A percentile compares a stretch with the other conserved stretches of the same genome.
phyloP scores from a whole-genome alignment of 2,329 filamentous ascomycete genomes.

The Hyphodiscus sp. region DNA sequence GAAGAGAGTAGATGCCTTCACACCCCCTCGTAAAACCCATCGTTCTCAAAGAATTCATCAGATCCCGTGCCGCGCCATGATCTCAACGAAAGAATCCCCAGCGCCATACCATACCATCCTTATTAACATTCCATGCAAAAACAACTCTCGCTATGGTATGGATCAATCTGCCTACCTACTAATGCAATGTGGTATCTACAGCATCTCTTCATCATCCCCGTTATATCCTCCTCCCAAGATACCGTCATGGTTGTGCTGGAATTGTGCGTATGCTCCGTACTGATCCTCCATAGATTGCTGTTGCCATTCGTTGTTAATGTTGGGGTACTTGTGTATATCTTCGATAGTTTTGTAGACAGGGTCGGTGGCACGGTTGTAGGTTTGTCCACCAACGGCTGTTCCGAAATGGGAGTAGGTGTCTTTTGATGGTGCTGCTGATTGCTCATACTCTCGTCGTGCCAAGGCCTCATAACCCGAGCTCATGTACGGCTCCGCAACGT shows the following conservation, averaged over 20 bases:
- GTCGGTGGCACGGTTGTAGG: conserved; percentile 54
- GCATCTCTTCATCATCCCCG: conserved; percentile 30
- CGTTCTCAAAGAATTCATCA: neutral
- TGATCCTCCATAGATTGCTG: conserved; percentile 29
- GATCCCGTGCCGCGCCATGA: conserved; percentile 2
- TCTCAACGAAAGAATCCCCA: neutral
- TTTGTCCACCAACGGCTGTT: conserved; percentile 31
- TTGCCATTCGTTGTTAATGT: conserved; percentile 23
- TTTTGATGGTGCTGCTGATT: conserved; percentile 36
- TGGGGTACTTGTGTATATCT: conserved; percentile 21
- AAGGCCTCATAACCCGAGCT: conserved; percentile 69
- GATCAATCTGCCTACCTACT: conserved; percentile 20
- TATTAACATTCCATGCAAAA: conserved; percentile 1
- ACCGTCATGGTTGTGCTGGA: conserved; percentile 17
- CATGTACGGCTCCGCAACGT: conserved; percentile 62
- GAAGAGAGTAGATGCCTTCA: conserved; percentile 26
- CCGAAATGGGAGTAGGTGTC: conserved; percentile 41
- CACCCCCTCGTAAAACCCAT: conserved; percentile 6
- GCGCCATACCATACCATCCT: neutral
- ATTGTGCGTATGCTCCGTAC: conserved; percentile 21
- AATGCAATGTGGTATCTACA: conserved; percentile 25
- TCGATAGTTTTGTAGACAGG: conserved; percentile 51
- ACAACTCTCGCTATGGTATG: conserved; percentile 13
- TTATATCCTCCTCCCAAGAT: conserved; percentile 12
- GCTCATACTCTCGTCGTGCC: conserved; percentile 57